Evolutionary conservation across 164 flowering plant genomes (phyloP).

Genomic region (Piper betle): DNA sequence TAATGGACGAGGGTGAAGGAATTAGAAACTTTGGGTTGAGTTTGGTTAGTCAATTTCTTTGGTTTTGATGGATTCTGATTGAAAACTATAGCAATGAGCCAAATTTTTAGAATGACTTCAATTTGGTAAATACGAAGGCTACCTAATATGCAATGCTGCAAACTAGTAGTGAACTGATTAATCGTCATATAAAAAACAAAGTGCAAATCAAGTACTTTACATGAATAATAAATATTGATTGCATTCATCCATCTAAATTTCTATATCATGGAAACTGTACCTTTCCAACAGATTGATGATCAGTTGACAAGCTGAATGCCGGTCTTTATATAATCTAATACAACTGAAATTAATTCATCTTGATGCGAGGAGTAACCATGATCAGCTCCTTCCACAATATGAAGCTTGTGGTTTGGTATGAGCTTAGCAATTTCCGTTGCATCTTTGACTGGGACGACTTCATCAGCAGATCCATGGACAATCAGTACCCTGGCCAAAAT

Average conservation of each 20-base stretch:
- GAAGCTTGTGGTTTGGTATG: slow-evolving; percentile 64
- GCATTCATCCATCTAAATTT: background rate
- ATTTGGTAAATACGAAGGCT: too few relatives aligned
- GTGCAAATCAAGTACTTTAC: background rate
- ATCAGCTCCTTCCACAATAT: slow-evolving; percentile 66
- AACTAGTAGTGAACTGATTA: too few relatives aligned
- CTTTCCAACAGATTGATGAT: background rate
- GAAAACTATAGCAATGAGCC: too few relatives aligned
- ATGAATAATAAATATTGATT: background rate
- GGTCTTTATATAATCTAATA: slow-evolving; percentile 36
- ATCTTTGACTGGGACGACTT: slow-evolving; percentile 57
- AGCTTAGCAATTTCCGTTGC: slow-evolving; percentile 62
- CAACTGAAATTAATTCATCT: slow-evolving; percentile 37
- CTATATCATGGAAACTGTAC: background rate
- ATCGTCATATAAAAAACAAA: too few relatives aligned
- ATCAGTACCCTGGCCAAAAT: slow-evolving; percentile 51
- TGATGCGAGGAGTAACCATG: slow-evolving; percentile 55
- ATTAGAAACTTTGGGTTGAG: too few relatives aligned
- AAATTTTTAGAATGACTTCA: too few relatives aligned
- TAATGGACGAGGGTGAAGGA: too few relatives aligned
- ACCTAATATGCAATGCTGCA: too few relatives aligned
- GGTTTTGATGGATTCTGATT: too few relatives aligned
- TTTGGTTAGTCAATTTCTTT: too few relatives aligned
- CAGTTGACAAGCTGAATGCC: slow-evolving; percentile 9
- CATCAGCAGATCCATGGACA: slow-evolving; percentile 78